These are phyloP conservation scores for Neurospora terricola DNA, from an alignment of 495 filamentous ascomycete species.

Conservation along the genomic window DNA sequence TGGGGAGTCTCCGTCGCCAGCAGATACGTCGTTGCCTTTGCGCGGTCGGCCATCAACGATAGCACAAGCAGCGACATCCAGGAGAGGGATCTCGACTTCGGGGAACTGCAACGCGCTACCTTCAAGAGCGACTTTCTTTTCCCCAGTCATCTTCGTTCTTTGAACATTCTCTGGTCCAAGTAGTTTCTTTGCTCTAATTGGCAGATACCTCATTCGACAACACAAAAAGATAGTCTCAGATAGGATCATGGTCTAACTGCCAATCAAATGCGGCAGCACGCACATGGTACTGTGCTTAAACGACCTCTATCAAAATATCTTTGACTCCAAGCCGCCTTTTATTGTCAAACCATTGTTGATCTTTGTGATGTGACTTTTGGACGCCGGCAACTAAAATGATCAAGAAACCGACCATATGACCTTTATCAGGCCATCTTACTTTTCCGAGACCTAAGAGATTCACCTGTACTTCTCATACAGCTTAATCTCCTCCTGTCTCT, in stretches of 20 bases:
- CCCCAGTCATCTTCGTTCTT: neutral
- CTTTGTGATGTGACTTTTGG: neutral
- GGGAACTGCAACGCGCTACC: neutral
- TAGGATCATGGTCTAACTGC: neutral
- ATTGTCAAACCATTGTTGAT: neutral
- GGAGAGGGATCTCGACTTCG: neutral
- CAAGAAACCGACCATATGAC: neutral
- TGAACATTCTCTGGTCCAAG: neutral
- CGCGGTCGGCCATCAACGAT: neutral
- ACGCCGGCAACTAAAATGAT: neutral
- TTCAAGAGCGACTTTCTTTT: neutral
- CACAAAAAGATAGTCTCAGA: too few species aligned
- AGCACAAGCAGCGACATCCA: neutral
- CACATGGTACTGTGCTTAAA: neutral
- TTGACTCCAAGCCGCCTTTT: neutral
- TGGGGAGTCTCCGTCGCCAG: neutral
- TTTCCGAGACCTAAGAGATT: neutral
- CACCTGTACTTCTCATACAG: slow-evolving; percentile 18
- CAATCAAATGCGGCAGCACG: neutral
- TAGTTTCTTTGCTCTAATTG: neutral
- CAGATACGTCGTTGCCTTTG: neutral
- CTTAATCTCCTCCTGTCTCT: slow-evolving; percentile 50
- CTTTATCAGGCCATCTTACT: neutral
- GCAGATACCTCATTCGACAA: neutral
- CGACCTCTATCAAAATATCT: neutral